Percentiles rank a stretch among this genome's conserved stretches.
Conservation (phyloP, 495 filamentous ascomycete species). For the Collariella sp. region DNA sequence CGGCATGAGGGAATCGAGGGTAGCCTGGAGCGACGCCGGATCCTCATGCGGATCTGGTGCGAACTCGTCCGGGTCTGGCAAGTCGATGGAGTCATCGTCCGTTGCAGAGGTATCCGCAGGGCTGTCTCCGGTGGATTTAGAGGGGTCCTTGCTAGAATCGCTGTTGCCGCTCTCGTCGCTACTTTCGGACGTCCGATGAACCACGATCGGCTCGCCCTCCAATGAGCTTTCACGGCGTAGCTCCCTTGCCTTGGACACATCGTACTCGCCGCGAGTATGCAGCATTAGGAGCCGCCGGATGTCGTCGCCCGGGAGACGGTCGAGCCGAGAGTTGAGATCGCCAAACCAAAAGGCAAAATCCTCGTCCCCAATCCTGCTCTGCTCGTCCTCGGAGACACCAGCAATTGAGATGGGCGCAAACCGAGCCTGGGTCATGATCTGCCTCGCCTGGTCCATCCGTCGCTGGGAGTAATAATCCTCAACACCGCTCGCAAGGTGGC, state of each 20-base stretch:
- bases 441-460: conserved; percentile 80
- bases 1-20: conserved; percentile 71
- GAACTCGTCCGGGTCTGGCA: conserved; percentile 50
- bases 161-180: conserved; percentile 30
- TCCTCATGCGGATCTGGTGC: conserved; percentile 43
- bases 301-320: conserved; percentile 80
- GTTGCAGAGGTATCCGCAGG: conserved; percentile 25
- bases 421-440: conserved; percentile 61
- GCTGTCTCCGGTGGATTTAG: conserved; percentile 4
- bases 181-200: conserved; percentile 27
- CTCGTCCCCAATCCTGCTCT: conserved; percentile 74
- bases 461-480: conserved; percentile 70
- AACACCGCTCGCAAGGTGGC: conserved; percentile 76
- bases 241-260: conserved; percentile 33
- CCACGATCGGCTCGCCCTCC: conserved; percentile 37
- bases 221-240: conserved; percentile 26
- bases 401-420: conserved; percentile 63
- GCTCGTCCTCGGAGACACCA: conserved; percentile 43
- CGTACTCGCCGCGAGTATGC: conserved; percentile 73
- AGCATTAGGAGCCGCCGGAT: conserved; percentile 77
- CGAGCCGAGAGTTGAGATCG: conserved; percentile 90
- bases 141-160: conserved; percentile 6
- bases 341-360: conserved; percentile 96
- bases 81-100: conserved; percentile 29
- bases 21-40: conserved; percentile 63